These are phyloP conservation scores for Rhynchosporium agropyri DNA, from an alignment of 2,329 filamentous ascomycete genomes.

Conservation along the genomic window DNA sequence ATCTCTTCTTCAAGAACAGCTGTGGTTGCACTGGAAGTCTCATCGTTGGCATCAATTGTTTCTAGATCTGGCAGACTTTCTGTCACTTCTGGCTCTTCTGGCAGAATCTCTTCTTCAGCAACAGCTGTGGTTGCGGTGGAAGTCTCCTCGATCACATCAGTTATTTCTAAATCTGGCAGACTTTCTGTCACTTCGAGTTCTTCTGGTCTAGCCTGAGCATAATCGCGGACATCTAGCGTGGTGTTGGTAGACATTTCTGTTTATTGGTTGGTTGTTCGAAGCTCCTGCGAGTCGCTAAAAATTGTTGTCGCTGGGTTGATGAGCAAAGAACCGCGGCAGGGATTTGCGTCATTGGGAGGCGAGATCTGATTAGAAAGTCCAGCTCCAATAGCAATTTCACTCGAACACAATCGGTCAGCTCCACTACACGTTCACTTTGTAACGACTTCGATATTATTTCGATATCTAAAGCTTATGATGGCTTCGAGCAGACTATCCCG, in stretches of 20 bases:
- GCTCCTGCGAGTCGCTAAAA: background rate
- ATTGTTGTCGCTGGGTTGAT: constrained; percentile 3
- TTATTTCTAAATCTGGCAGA: constrained; percentile 4
- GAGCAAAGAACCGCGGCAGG: constrained; percentile 5
- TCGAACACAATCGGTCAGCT: background rate
- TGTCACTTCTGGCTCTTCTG: constrained; percentile 1
- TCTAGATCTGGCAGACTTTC: constrained; percentile 12
- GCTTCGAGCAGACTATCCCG: constrained; percentile 34
- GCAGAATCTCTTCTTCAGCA: constrained; percentile 5
- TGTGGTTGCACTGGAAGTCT: background rate
- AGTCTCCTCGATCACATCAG: background rate
- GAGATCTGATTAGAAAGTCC: constrained; percentile 25
- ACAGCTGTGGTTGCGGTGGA: background rate
- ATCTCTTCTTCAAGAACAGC: constrained; percentile 5
- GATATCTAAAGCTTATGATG: constrained; percentile 26
- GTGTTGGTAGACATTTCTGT: constrained; percentile 18
- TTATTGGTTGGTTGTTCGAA: background rate
- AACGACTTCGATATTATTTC: constrained; percentile 4
- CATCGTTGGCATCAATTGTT: background rate
- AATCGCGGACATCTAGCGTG: background rate
- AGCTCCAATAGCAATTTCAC: background rate
- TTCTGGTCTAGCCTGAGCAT: constrained; percentile 7
- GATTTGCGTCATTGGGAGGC: constrained; percentile 18
- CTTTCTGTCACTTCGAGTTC: background rate
- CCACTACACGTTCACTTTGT: background rate